Evolutionary conservation across 345 rosid species (phyloP), one percentile per base, ranked within the genome.

Genomic region (Rhodomyrtus tomentosa): DNA sequence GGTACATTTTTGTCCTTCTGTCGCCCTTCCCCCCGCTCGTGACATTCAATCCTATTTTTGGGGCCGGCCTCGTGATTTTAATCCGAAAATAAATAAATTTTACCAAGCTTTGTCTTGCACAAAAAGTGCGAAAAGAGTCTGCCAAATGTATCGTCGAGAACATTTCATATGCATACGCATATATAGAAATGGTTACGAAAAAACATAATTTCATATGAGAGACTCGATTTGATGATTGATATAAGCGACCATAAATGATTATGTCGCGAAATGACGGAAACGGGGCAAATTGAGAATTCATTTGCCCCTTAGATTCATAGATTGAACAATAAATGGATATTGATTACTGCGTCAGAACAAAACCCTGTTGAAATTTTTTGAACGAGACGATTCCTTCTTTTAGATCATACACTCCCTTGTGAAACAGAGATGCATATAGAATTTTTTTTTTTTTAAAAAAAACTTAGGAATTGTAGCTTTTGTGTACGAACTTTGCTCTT

Each of bases 121-220:
- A 15, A 62, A 62, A 62, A 62, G 32, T 9, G 22, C 15, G 42
- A 62, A 32, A 27, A 27, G 18, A 50, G 18, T 11, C 53, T 7
- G 24, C 55, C 32, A 7, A 62, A 62, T 62, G 22, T 29, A 62
- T 55, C 58, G 1, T 20, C 6, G 18, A 32, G 18, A 18, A 32
- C 24, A 68, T 32, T 36, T 18, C 3, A 49, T 10, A 48, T 48
- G 10, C 10, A 48, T 48, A 40, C 5, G 5, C 5, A 5, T 38
- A 5, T 38, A 5, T 38, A 5, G 40, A 12, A 22, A 16, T 4
- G 0, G 0, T 11, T 32, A n/a, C 7, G 13, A 32, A 62, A 62
- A 48, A 48, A 48, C 9, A 9, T 3, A 49, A 49, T 10, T 10
- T 10, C 50, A 51, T 15, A 16, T 16, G 53, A 62, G 24, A 32